Conservation (phyloP, 2,329 filamentous ascomycete species). For the Fusarium foetens region DNA sequence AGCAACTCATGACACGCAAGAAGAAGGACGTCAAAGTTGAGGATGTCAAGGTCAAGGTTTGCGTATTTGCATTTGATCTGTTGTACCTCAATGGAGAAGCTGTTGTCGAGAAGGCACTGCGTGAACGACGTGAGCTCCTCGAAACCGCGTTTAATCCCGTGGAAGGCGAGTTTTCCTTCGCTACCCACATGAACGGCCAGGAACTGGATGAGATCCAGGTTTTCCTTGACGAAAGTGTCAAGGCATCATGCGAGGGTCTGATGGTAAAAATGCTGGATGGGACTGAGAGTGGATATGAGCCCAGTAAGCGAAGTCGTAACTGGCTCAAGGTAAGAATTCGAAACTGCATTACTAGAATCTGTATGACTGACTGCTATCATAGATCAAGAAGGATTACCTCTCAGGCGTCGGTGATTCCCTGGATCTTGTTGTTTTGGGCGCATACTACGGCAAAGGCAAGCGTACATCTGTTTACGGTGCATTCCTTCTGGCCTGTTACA, state of each 20-base stretch:
- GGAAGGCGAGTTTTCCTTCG: conserved; percentile 92
- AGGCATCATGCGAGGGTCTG: conserved; percentile 93
- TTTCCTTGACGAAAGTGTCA: conserved; percentile 93
- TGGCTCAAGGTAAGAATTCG: conserved; percentile 83
- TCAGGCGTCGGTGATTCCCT: conserved; percentile 93
- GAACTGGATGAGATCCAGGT: conserved; percentile 93
- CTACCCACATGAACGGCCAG: conserved; percentile 85
- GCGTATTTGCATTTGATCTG: conserved; percentile 95
- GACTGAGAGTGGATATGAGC: conserved; percentile 91
- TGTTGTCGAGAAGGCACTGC: conserved; percentile 85
- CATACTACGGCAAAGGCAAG: conserved; percentile 94
- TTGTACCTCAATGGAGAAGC: conserved; percentile 93
- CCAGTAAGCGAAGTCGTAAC: conserved; percentile 94
- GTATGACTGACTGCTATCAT: conserved; percentile 52
- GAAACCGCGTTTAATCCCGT: conserved; percentile 76
- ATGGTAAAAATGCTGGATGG: conserved; percentile 99
- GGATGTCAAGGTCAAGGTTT: conserved; percentile 96
- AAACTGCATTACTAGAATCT: conserved; percentile 60
- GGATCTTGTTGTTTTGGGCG: conserved; percentile 93
- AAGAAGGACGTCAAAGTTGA: conserved; percentile 96
- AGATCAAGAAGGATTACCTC: conserved; percentile 99
- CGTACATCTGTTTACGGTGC: conserved; percentile 95
- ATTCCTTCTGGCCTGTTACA: conserved; percentile 95
- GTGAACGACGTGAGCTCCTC: conserved; percentile 83
- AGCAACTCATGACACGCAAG: conserved; percentile 98